Evolutionary conservation across 306 rosid genomes (phyloP).

Genomic region (Prunus fruticosa): DNA sequence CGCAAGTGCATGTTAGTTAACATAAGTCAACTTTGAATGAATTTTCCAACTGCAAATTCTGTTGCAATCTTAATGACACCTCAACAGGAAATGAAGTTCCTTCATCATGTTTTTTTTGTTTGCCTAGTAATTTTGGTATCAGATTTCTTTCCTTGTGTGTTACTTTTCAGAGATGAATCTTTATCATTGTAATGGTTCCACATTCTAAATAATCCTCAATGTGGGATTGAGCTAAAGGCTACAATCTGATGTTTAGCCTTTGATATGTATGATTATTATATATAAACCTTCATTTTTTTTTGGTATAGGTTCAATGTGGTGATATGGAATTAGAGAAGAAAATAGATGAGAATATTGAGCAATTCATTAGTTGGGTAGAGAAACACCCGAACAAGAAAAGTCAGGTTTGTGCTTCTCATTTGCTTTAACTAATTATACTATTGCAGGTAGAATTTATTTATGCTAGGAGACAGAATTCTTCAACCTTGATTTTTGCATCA

Average conservation of each 20-base stretch:
- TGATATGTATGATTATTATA: not conserved
- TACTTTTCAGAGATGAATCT: not conserved
- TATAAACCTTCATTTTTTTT: not conserved
- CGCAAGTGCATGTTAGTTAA: not conserved
- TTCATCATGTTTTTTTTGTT: not conserved
- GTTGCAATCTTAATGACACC: not conserved
- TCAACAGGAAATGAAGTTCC: not conserved
- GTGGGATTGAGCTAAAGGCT: not conserved
- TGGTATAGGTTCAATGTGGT: constrained; percentile 87
- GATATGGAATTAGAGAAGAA: constrained; percentile 85
- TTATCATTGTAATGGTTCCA: not conserved
- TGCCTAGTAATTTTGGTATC: not conserved
- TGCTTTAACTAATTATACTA: not conserved
- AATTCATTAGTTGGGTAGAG: constrained; percentile 92
- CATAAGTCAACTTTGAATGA: not conserved
- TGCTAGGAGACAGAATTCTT: not conserved
- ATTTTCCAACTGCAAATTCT: not conserved
- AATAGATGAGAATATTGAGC: constrained; percentile 93
- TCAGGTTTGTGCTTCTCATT: constrained; percentile 56
- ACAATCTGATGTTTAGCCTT: not conserved
- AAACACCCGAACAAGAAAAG: constrained; percentile 97
- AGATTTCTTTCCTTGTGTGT: not conserved
- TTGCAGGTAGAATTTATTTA: not conserved
- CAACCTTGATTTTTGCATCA: not conserved
- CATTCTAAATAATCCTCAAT: not conserved